Base-by-base conservation (phyloP, 345 rosid genomes). In the Eutrema heterophyllum region DNA sequence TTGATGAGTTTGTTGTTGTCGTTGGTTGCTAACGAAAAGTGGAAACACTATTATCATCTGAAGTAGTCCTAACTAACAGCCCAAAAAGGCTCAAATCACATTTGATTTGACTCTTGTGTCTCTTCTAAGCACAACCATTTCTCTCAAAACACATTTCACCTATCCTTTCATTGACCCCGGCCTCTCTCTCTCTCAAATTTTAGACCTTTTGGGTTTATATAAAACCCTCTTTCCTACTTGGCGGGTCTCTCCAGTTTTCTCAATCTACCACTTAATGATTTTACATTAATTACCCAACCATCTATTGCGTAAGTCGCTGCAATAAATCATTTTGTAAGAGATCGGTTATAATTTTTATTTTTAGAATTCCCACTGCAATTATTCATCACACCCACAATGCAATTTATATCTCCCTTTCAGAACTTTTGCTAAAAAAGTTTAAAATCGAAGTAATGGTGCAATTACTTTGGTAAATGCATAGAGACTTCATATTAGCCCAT, bases 61-160 rank as follows among this genome's bases (percentile, higher is more conserved):
- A 71, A 40, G 26, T 39, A 18, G 51, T 36, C 64, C 18, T 30
- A 62, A 51, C 62, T 29, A 72, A 30, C 32, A 41, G 12, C 24
- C 46, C 16, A 53, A 62, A 60, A 60, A 60, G 30, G 68, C 60
- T 50, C 33, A 50, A 71, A 10, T 12, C 50, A 71, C 51, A 29
- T 60, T 39, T 50, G 68, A 71, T 15, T n/a, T 39, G 75, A 50
- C 60, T 71, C 24, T 48, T 29, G 39, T 46, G 57, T 46, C 48
- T 46, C 29, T 59, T 33, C n/a, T 38, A 59, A 71, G 43, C 18
- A 51, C 68, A 30, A 29, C 26, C 32, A 29, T 18, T 13, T 39
- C 2, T 68, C 40, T 15, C 21, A 68, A 35, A 30, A 26, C 72
- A 30, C 39, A 67, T 51, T 40, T 30, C 36, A 51, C 29, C 13